Conservation (phyloP, 2,329 filamentous ascomycete genomes). For the Botryotinia globosa region DNA sequence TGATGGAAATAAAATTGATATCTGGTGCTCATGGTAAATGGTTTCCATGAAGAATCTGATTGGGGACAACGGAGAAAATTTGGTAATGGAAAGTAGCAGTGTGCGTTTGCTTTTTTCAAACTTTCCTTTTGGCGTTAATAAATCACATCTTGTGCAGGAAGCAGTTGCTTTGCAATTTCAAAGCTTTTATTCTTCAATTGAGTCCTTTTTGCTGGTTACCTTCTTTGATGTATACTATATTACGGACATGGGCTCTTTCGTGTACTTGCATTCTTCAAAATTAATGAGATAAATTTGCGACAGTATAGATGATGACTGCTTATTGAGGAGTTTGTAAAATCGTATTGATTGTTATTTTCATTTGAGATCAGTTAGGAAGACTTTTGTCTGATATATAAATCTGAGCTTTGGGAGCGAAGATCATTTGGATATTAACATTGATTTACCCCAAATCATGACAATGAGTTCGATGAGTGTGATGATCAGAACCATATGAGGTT, state of each 20-base stretch:
- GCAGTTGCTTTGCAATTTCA: neutral
- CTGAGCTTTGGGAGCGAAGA: neutral
- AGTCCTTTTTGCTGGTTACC: neutral
- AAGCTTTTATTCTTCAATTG: neutral
- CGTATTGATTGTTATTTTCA: neutral
- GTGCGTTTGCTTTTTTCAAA: constrained; percentile 8
- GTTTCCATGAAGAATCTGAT: neutral
- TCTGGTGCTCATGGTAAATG: neutral
- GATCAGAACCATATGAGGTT: neutral
- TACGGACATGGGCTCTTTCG: neutral
- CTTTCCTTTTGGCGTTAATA: constrained; percentile 4
- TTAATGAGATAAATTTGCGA: constrained; percentile 9
- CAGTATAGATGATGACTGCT: neutral
- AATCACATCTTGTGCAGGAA: constrained; percentile 6
- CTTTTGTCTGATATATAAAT: neutral
- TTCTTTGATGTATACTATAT: constrained; percentile 18
- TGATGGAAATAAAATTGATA: neutral
- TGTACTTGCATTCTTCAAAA: constrained; percentile 2
- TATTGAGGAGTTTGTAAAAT: neutral
- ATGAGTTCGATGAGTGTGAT: neutral
- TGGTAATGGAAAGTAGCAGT: constrained; percentile 1
- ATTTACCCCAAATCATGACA: neutral
- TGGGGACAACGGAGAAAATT: constrained; percentile 7
- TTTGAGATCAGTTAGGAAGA: too few relatives aligned
- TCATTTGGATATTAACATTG: neutral